A percentile compares a stretch with the other conserved stretches of the same genome.
Evolutionary conservation across 1,284 basidiomycete species (phyloP).

Genomic region (Marasmius oreades): DNA sequence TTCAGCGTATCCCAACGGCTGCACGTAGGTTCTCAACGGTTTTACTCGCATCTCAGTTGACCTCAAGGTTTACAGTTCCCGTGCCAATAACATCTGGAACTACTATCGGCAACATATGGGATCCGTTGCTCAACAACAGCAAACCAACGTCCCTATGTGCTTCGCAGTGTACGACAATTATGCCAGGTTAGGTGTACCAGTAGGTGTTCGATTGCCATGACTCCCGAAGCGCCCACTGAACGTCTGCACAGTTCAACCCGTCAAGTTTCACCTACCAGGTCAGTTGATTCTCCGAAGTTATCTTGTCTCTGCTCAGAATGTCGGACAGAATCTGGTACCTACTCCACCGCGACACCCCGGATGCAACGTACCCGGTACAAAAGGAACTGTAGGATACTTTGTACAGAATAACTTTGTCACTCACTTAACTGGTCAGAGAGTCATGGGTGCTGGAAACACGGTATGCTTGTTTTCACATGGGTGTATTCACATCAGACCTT

Average conservation of each 20-base stretch:
- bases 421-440: neutral
- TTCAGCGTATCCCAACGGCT: neutral
- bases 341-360: neutral
- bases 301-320: neutral
- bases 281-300: neutral
- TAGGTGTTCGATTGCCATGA: neutral
- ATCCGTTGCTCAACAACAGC: neutral
- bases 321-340: neutral
- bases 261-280: neutral
- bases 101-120: neutral
- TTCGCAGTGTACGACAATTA: neutral
- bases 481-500: neutral
- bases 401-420: neutral
- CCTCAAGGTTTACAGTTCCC: neutral
- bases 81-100: neutral
- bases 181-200: too few species aligned
- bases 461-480: neutral
- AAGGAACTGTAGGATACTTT: neutral
- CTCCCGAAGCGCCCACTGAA: neutral
- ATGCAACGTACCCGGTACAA: neutral
- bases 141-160: neutral
- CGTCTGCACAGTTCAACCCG: neutral
- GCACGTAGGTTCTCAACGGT: neutral
- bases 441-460: neutral
- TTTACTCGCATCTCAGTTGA: neutral